phyloP scores from a whole-genome alignment of 805 yeast genomes.

The Candida tallmaniae region DNA sequence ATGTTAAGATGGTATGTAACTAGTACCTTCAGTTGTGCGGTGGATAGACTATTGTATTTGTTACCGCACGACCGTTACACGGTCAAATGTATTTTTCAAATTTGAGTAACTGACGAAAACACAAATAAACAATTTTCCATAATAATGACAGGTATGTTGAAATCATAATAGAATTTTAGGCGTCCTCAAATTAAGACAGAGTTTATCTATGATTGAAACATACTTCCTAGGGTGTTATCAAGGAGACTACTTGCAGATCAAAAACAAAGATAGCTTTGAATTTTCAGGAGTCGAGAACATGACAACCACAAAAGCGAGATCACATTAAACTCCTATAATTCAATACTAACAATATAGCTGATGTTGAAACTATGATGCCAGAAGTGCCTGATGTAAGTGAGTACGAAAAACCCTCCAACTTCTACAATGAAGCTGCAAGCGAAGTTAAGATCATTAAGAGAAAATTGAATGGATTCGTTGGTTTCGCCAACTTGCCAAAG shows the following conservation, averaged over 20 bases:
- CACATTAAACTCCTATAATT: too few relatives aligned
- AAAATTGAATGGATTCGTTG: slow-evolving; percentile 88
- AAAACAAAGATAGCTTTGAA: too few relatives aligned
- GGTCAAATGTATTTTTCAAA: slow-evolving; percentile 1
- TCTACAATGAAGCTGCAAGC: background rate
- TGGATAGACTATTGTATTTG: too few relatives aligned
- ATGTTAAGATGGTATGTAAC: too few relatives aligned
- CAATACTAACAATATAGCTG: slow-evolving; percentile 10
- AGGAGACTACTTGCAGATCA: too few relatives aligned
- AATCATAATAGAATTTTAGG: too few relatives aligned
- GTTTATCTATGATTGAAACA: too few relatives aligned
- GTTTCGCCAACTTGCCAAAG: slow-evolving; percentile 95
- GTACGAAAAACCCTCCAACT: slow-evolving; percentile 8
- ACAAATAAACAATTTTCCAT: slow-evolving; percentile 7
- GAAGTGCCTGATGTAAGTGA: slow-evolving; percentile 14
- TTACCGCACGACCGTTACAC: slow-evolving; percentile 2
- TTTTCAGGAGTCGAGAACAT: too few relatives aligned
- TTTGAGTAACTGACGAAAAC: slow-evolving; percentile 9
- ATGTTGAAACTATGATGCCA: slow-evolving; percentile 15
- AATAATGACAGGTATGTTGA: slow-evolving; percentile 14
- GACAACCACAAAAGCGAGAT: too few relatives aligned
- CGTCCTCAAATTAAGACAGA: too few relatives aligned
- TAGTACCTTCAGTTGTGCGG: too few relatives aligned
- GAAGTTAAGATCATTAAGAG: slow-evolving; percentile 68
- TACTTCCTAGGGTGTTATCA: too few relatives aligned